Percentiles rank a stretch among this genome's conserved stretches.
phyloP scores from a whole-genome alignment of 305 asterid species.

The Solanum hybrid region DNA sequence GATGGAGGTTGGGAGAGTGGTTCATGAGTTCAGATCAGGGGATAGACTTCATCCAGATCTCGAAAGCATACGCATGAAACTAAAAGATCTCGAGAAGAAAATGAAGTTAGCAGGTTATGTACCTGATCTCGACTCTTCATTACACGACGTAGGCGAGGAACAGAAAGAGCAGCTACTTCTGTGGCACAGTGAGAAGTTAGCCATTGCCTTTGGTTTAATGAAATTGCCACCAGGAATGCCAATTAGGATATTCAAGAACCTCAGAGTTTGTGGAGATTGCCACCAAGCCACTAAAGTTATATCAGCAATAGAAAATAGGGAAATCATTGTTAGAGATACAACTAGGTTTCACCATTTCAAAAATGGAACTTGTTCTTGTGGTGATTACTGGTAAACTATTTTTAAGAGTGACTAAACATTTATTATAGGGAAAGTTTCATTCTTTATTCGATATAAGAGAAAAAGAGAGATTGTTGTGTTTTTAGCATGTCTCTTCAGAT shows the following conservation, averaged over 20 bases:
- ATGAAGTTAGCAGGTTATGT: constrained; percentile 64
- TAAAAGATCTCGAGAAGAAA: constrained; percentile 48
- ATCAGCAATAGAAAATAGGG: constrained; percentile 47
- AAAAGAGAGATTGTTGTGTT: not conserved
- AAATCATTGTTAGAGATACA: constrained; percentile 61
- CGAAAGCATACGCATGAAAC: constrained; percentile 31
- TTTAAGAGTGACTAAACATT: not conserved
- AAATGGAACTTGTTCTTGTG: constrained; percentile 62
- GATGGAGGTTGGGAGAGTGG: constrained; percentile 47
- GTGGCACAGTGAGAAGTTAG: constrained; percentile 72
- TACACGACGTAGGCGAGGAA: constrained; percentile 57
- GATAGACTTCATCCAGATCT: constrained; percentile 59
- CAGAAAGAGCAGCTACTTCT: constrained; percentile 58
- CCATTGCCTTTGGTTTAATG: constrained; percentile 52
- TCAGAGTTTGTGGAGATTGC: constrained; percentile 66
- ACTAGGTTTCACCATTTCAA: constrained; percentile 62
- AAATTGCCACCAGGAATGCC: constrained; percentile 27
- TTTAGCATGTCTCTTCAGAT: not conserved
- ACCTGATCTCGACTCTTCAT: constrained; percentile 49
- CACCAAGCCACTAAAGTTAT: constrained; percentile 53
- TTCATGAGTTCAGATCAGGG: constrained; percentile 73
- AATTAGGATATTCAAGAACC: constrained; percentile 57
- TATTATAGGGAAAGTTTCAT: not conserved
- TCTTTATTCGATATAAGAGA: not conserved
- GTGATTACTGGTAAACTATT: constrained; percentile 53